These are phyloP conservation scores for Clarireedia hainanense DNA, from an alignment of 2,329 filamentous ascomycete species.

Conservation along the genomic window DNA sequence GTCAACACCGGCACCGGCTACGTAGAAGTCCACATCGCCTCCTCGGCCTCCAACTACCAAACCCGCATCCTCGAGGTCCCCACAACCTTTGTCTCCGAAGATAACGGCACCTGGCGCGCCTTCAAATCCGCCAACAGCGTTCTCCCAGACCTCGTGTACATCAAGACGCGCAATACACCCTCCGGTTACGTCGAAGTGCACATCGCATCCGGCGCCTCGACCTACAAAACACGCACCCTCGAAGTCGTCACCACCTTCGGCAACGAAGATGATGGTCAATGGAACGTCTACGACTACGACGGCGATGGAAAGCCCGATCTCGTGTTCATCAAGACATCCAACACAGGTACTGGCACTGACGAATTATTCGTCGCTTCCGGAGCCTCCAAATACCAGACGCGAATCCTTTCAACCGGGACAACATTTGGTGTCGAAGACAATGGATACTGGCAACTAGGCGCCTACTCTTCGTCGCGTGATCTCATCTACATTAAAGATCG, in stretches of 20 bases:
- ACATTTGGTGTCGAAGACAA: not conserved
- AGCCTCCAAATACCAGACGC: not conserved
- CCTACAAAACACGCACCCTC: not conserved
- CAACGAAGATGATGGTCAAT: conserved; percentile 7
- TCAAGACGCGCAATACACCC: not conserved
- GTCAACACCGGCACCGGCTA: conserved; percentile 1
- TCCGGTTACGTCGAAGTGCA: conserved; percentile 1
- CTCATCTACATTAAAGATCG: conserved; percentile 6
- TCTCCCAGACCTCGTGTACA: conserved; percentile 2
- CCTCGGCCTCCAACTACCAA: not conserved
- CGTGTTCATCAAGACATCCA: conserved; percentile 7
- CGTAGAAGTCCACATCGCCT: conserved; percentile 8
- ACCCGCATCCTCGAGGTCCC: conserved; percentile 1
- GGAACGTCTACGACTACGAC: conserved; percentile 7
- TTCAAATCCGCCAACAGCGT: not conserved
- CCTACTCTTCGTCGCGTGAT: not conserved
- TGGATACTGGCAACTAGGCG: conserved; percentile 2
- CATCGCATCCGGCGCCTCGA: not conserved
- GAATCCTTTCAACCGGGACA: not conserved
- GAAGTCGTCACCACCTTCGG: conserved; percentile 5
- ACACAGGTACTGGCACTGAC: not conserved
- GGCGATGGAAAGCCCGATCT: conserved; percentile 6
- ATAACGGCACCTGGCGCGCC: conserved; percentile 2
- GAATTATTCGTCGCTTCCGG: conserved; percentile 6
- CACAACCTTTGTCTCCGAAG: not conserved